Evolutionary conservation across 2,329 filamentous ascomycete species (phyloP).

Genomic region (Sarocladium kiliense): DNA sequence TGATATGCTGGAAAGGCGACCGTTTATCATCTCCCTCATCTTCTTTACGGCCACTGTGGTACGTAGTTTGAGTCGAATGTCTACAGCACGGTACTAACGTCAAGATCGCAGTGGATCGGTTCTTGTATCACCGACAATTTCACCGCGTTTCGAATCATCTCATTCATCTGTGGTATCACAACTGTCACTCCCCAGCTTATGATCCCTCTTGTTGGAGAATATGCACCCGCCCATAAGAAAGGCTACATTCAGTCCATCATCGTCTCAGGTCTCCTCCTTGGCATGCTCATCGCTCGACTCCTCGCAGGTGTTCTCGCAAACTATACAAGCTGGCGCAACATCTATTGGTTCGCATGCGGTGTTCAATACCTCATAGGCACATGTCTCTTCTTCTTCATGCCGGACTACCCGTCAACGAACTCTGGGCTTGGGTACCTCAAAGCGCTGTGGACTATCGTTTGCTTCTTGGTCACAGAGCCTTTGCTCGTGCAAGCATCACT

Average conservation of each 20-base stretch:
- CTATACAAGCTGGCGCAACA: slow-evolving; percentile 67
- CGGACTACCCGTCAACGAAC: slow-evolving; percentile 74
- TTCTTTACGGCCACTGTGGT: slow-evolving; percentile 65
- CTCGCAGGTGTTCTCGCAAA: slow-evolving; percentile 71
- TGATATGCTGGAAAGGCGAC: slow-evolving; percentile 61
- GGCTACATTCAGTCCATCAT: slow-evolving; percentile 69
- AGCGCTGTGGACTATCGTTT: slow-evolving; percentile 59
- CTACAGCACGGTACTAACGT: no score
- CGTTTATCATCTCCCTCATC: slow-evolving; percentile 64
- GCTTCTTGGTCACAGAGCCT: slow-evolving; percentile 60
- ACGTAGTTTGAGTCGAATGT: slow-evolving; percentile 21
- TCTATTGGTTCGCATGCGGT: slow-evolving; percentile 74
- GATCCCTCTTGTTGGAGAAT: slow-evolving; percentile 75
- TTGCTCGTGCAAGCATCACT: slow-evolving; percentile 65
- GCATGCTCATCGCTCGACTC: slow-evolving; percentile 70
- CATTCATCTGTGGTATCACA: slow-evolving; percentile 68
- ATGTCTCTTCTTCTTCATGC: slow-evolving; percentile 68
- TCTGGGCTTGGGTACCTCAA: slow-evolving; percentile 58
- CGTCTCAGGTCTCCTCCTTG: slow-evolving; percentile 68
- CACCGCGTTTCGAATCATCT: slow-evolving; percentile 60
- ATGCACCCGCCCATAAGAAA: slow-evolving; percentile 63
- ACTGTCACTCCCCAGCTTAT: slow-evolving; percentile 77
- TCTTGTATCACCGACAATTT: slow-evolving; percentile 66
- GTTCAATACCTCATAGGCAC: slow-evolving; percentile 63
- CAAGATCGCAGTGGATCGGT: slow-evolving; percentile 51